phyloP scores from a whole-genome alignment of 1,284 basidiomycete species.

The Boletus sp. region DNA sequence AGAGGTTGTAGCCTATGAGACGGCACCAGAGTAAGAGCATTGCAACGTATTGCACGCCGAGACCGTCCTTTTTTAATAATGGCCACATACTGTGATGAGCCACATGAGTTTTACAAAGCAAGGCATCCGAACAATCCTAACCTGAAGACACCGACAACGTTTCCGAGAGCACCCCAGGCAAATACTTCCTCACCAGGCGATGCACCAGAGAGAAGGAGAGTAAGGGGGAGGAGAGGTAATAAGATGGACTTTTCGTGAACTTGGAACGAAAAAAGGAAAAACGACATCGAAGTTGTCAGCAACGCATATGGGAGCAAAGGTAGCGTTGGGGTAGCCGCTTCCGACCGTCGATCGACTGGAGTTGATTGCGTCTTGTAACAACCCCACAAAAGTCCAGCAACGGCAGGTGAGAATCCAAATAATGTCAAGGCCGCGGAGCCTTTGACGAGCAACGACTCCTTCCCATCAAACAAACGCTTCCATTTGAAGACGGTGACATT shows the following conservation, averaged over 20 bases:
- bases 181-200: conserved; percentile 65
- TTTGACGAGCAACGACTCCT: conserved; percentile 51
- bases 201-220: conserved; percentile 73
- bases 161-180: conserved; percentile 78
- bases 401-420: conserved; percentile 67
- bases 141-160: conserved; percentile 92
- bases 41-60: conserved; percentile 74
- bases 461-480: conserved; percentile 55
- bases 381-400: conserved; percentile 55
- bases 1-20: conserved; percentile 75
- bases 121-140: conserved; percentile 38
- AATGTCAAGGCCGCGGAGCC: conserved; percentile 61
- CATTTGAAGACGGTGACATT: conserved; percentile 84
- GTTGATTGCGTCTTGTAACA: conserved; percentile 45
- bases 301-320: conserved; percentile 71
- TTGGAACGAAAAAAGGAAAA: conserved; percentile 96
- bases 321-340: conserved; percentile 51
- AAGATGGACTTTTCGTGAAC: conserved; percentile 95
- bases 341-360: conserved; percentile 15
- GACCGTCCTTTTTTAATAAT: conserved; percentile 78
- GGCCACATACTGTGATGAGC: conserved; percentile 80
- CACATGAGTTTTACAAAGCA: conserved; percentile 10
- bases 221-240: conserved; percentile 85
- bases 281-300: conserved; percentile 78
- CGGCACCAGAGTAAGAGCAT: conserved; percentile 80